Base-by-base conservation (phyloP, 805 yeast genomes). In the Sugiyamaella marilandica region DNA sequence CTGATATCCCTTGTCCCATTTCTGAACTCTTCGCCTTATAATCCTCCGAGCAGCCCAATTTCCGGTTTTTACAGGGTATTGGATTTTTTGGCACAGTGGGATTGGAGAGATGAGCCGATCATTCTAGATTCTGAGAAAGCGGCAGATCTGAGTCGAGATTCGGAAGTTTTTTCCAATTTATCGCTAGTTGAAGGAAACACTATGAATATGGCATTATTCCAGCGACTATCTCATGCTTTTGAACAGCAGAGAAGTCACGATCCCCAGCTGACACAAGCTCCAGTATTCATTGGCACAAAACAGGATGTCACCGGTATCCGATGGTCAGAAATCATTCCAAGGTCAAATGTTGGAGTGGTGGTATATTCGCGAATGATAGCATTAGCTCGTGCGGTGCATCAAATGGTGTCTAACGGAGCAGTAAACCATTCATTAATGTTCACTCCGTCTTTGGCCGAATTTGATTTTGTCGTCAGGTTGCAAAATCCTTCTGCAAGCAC, bases 91-190 rank as follows among this genome's bases (percentile, higher is more conserved):
- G 77, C 95, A 24, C 70, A 70, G 41, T 94, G 99, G 99, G 90
- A 94, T 67, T 94, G 99, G 99, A 85, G 81, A 61, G 95, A 87
- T 57, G 89, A 85, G 45, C 85, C 96, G 0, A 70, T 94, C 55
- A 79, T 91, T 50, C 70, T 94, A 55, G 97, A 94, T 63, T 70
- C 88, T 59, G 82, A 84, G 11, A 51, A 53, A 21, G 58, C 55
- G 21, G 59, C 65, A 21, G 63, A 65, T 32, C 39, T 54, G 10
- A 57, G 54, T 7, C 51, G 52, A n/a, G 54, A 57, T 14, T 59
- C 58, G 14, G 48, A 50, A 35, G 53, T 46, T 33, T 41, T 33
- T 10, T 49, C 33, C 32, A 36, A 21, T 10, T 45, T 47, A 24
- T 47, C 51, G 8, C 19, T 47, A 54, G 62, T 65, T 59, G 50